Evolutionary conservation across 352 stramenopile genomes (phyloP).

Genomic region (Phytopythium aichiense): DNA sequence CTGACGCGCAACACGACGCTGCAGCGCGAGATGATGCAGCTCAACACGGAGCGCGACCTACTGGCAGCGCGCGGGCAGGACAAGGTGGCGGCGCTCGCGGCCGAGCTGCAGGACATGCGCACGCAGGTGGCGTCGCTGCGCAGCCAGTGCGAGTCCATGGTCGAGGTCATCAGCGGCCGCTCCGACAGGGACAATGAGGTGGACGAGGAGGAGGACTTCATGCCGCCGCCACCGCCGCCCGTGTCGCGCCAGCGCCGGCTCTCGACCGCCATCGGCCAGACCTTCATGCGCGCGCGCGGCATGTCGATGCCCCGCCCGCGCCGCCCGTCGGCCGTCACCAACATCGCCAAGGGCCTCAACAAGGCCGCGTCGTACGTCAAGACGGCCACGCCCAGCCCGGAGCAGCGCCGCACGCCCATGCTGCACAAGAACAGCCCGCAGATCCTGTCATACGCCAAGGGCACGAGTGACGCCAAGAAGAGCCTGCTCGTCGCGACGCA

Average conservation of each 20-base stretch:
- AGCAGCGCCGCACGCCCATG: conserved; percentile 17
- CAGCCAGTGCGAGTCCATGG: conserved; percentile 41
- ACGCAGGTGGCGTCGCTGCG: conserved; percentile 32
- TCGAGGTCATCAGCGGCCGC: conserved; percentile 22
- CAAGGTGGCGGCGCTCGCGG: conserved; percentile 38
- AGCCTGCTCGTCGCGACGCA: conserved; percentile 32
- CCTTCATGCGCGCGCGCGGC: conserved; percentile 21
- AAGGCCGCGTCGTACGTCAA: conserved; percentile 33
- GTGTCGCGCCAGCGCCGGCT: conserved; percentile 13
- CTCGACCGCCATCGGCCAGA: conserved; percentile 26
- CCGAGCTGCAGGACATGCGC: conserved; percentile 42
- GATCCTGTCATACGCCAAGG: conserved; percentile 35
- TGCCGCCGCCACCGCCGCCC: conserved; percentile 5
- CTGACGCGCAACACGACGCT: conserved; percentile 58
- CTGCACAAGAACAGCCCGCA: conserved; percentile 31
- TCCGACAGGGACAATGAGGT: conserved; percentile 20
- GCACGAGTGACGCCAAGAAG: conserved; percentile 27
- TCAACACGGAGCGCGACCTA: conserved; percentile 44
- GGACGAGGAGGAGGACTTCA: conserved; percentile 18
- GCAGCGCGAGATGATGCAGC: conserved; percentile 52
- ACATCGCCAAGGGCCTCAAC: conserved; percentile 22
- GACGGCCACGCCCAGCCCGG: conserved; percentile 9
- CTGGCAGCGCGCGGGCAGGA: conserved; percentile 32
- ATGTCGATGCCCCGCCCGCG: conserved; percentile 29
- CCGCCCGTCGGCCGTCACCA: conserved; percentile 24